These are phyloP conservation scores for Alectoria sarmentosa DNA, from an alignment of 495 filamentous ascomycete species.

Conservation along the genomic window DNA sequence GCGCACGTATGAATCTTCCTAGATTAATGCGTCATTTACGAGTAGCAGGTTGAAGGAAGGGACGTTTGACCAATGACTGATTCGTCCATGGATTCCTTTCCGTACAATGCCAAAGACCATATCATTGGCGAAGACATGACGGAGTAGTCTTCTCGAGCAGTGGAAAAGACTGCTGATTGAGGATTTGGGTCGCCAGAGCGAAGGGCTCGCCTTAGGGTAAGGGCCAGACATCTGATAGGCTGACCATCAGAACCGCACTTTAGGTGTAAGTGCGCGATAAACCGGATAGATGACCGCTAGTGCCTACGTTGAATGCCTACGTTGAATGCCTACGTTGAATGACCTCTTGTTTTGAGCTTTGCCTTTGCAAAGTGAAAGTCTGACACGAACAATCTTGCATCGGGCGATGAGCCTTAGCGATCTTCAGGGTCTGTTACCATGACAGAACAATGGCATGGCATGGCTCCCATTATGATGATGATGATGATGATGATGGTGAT, in stretches of 20 bases:
- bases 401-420: background rate
- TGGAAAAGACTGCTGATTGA: background rate
- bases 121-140: background rate
- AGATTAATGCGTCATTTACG: background rate
- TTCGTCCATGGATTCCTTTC: background rate
- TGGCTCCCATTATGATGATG: background rate
- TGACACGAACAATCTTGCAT: background rate
- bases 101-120: background rate
- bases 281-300: background rate
- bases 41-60: background rate
- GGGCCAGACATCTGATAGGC: background rate
- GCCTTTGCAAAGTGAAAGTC: no score
- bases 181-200: background rate
- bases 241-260: conserved; percentile 1
- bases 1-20: background rate
- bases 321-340: background rate
- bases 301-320: background rate
- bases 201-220: no score
- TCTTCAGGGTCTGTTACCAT: background rate
- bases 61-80: background rate
- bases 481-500: no score
- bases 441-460: background rate
- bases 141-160: background rate
- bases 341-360: background rate
- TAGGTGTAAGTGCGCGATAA: background rate